phyloP scores from a whole-genome alignment of 1,284 basidiomycete species.

The Acaromyces ingoldii region DNA sequence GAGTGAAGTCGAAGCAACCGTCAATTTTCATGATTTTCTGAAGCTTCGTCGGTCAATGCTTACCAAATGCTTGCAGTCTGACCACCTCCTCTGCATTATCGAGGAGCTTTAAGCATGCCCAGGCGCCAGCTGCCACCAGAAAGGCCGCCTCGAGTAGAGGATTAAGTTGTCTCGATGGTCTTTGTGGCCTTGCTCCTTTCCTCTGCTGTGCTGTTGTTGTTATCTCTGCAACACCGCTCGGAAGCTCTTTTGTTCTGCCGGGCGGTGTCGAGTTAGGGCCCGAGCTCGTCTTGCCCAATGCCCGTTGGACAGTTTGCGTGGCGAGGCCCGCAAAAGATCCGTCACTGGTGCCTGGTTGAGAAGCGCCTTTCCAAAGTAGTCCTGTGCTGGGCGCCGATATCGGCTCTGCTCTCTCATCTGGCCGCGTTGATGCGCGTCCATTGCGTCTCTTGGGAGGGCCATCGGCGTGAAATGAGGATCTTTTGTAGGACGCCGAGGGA shows the following conservation, averaged over 20 bases:
- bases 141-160: slow-evolving; percentile 23
- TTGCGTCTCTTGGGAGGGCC: no score
- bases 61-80: not conserved
- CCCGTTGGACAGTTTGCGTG: not conserved
- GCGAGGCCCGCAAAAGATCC: not conserved
- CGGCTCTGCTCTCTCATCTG: no score
- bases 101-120: slow-evolving; percentile 19
- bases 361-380: no score
- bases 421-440: no score
- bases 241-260: no score
- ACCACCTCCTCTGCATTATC: slow-evolving; percentile 10
- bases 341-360: no score
- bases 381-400: no score
- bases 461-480: not conserved
- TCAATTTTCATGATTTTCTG: not conserved
- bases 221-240: not conserved
- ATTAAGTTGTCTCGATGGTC: slow-evolving; percentile 13
- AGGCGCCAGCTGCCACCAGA: slow-evolving; percentile 17
- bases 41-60: not conserved
- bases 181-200: not conserved
- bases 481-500: not conserved
- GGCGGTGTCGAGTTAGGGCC: not conserved
- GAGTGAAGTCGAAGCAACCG: slow-evolving; percentile 12
- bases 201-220: not conserved
- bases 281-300: not conserved